Conservation (phyloP, 2,329 filamentous ascomycete genomes). For the Hirsutella thompsonii region DNA sequence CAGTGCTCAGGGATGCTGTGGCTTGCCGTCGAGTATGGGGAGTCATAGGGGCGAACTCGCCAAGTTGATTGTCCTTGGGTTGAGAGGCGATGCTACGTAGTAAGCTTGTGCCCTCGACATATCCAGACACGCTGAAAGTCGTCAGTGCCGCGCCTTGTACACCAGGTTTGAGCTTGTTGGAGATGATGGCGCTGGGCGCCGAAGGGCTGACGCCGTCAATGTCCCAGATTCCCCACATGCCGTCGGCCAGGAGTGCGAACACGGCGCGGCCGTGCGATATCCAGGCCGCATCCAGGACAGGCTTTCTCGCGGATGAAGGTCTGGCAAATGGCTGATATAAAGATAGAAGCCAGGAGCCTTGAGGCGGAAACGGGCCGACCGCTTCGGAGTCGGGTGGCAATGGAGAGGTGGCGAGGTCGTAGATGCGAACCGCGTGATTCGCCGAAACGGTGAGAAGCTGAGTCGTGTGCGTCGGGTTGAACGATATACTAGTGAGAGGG, state of each 20-base stretch:
- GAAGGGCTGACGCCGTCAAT: slow-evolving; percentile 43
- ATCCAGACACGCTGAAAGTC: slow-evolving; percentile 43
- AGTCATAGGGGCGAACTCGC: slow-evolving; percentile 51
- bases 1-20: slow-evolving; percentile 28
- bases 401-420: slow-evolving; percentile 44
- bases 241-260: slow-evolving; percentile 45
- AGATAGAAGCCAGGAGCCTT: slow-evolving; percentile 53
- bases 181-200: slow-evolving; percentile 25
- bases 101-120: slow-evolving; percentile 45
- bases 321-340: slow-evolving; percentile 44
- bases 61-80: slow-evolving; percentile 22
- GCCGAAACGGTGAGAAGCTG: slow-evolving; percentile 45
- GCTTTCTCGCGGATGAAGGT: slow-evolving; percentile 38
- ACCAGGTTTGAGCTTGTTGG: slow-evolving; percentile 36
- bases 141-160: slow-evolving; percentile 46
- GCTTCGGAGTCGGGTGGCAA: slow-evolving; percentile 37
- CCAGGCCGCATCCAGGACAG: slow-evolving; percentile 50
- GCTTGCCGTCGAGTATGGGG: slow-evolving; percentile 46
- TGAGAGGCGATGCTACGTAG: slow-evolving; percentile 28
- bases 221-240: slow-evolving; percentile 58
- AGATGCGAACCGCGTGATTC: slow-evolving; percentile 44
- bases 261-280: slow-evolving; percentile 46
- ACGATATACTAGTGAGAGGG: slow-evolving; percentile 42
- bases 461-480: slow-evolving; percentile 45
- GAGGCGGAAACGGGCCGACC: slow-evolving; percentile 36